phyloP scores from a whole-genome alignment of 2,329 filamentous ascomycete species.

The Aspergillus quadrilineatus region DNA sequence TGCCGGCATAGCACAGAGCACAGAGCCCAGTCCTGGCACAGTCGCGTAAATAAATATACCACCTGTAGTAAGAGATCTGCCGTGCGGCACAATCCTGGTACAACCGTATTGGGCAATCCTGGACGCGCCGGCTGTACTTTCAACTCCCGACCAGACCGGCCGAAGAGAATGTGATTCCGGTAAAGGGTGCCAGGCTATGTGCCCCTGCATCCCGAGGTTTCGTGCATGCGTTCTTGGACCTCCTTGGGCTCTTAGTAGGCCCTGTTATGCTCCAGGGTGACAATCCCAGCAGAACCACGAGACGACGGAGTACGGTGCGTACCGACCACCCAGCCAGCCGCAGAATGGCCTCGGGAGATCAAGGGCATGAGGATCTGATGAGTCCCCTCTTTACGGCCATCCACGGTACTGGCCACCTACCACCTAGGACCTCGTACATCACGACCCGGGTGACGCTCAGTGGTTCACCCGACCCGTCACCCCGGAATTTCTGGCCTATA shows the following conservation, averaged over 20 bases:
- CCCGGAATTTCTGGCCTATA: not conserved
- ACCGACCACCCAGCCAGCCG: not conserved
- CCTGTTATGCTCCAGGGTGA: not conserved
- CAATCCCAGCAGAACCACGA: not conserved
- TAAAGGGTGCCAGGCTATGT: not conserved
- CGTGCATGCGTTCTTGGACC: not conserved
- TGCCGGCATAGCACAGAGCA: constrained; percentile 1
- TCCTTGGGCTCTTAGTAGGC: not conserved
- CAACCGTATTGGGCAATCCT: not conserved
- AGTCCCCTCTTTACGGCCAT: not conserved
- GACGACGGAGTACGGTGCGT: not conserved
- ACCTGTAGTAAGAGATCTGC: not conserved
- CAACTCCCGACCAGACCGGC: not conserved
- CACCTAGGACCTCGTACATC: too few relatives aligned
- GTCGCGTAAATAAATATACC: not conserved
- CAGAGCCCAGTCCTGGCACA: not conserved
- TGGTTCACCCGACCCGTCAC: not conserved
- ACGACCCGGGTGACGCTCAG: too few relatives aligned
- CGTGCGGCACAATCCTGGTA: too few relatives aligned
- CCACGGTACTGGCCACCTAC: not conserved
- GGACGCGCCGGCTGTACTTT: not conserved
- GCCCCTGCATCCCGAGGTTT: not conserved
- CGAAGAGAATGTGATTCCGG: constrained; percentile 5
- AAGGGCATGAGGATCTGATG: not conserved
- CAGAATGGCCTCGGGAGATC: not conserved